Base-by-base conservation (phyloP, 2,329 filamentous ascomycete genomes). In the Apiospora hydei region DNA sequence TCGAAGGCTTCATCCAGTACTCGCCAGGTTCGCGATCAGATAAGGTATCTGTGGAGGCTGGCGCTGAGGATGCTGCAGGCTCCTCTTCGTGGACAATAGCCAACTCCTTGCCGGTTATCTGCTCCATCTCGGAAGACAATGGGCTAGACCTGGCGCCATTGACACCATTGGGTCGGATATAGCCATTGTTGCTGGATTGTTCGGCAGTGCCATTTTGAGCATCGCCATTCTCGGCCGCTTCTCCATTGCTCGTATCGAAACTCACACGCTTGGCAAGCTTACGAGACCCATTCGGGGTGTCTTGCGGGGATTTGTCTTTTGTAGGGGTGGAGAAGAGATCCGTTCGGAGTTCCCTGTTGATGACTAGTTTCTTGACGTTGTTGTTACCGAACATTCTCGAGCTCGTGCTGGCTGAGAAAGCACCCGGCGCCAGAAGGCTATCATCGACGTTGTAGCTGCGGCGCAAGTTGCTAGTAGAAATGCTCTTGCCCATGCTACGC, bases 301-400 rank as follows among this genome's bases (percentile, higher is more conserved):
- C 87, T 26, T 80, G 76, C 1, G 78, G 74, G 21, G 82, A 77
- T 77, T 85, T 87, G 47, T 88, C 86, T 78, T 87, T 90, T 70
- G 84, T 87, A 0, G 90, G 89, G 1, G 89, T 89, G 2, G 87
- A 88, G 79, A 92, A 93, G 21, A 92, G 85, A 77, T 94, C 92
- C 72, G 89, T 95, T 70, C 94, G 90, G 80, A 99, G 87, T 76
- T 92, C 93, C 74, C 94, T 92, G 83, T 98, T 97, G 80, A 99
- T 98, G 70, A 95, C 93, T 71, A 99, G 88, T 81, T 95, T 95
- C 85, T 98, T 98, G 77, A 98, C 90, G 79, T 89, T 94, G 64
- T 88, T 88, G 79, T 87, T 90, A n/a, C 90, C 88, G 69, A 91
- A 92, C 76, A 90, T 88, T 72, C 92, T 89, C 47, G 88, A 87